Conservation (phyloP, 2,329 filamentous ascomycete species). For the Ophiocordyceps camponoti-rufipedis region DNA sequence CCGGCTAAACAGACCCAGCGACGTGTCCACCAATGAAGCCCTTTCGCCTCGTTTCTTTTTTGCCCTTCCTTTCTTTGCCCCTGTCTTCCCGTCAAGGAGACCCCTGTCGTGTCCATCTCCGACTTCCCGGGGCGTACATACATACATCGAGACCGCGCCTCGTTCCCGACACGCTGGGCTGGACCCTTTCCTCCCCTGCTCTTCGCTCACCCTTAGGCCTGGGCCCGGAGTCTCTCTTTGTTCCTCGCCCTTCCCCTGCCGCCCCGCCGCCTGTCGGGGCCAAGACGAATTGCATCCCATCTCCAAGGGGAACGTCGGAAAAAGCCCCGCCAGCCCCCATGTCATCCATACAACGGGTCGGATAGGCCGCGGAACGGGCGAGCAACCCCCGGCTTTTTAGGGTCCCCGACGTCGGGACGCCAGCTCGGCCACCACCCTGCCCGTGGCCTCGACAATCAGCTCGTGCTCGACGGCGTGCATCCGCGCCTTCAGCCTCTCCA, state of each 20-base stretch:
- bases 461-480: slow-evolving; percentile 64
- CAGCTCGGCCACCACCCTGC: slow-evolving; percentile 16
- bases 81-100: not conserved
- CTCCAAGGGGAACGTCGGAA: too few species aligned
- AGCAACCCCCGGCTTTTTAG: not conserved
- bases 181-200: not conserved
- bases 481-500: slow-evolving; percentile 49
- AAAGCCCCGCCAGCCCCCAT: too few species aligned
- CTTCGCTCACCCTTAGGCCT: not conserved
- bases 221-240: not conserved
- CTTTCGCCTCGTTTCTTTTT: too few species aligned
- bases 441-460: slow-evolving; percentile 59
- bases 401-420: not conserved
- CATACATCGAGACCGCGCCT: not conserved
- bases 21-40: too few species aligned
- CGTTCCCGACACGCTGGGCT: not conserved
- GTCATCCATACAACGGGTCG: too few species aligned
- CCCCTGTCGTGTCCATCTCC: not conserved
- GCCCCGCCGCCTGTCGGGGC: not conserved
- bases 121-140: not conserved
- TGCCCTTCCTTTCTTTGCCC: too few species aligned
- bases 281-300: not conserved
- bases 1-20: too few species aligned
- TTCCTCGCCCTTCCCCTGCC: too few species aligned
- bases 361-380: too few species aligned